phyloP scores from a whole-genome alignment of 768 basidiomycete species.

The Pleurotus platypus region DNA sequence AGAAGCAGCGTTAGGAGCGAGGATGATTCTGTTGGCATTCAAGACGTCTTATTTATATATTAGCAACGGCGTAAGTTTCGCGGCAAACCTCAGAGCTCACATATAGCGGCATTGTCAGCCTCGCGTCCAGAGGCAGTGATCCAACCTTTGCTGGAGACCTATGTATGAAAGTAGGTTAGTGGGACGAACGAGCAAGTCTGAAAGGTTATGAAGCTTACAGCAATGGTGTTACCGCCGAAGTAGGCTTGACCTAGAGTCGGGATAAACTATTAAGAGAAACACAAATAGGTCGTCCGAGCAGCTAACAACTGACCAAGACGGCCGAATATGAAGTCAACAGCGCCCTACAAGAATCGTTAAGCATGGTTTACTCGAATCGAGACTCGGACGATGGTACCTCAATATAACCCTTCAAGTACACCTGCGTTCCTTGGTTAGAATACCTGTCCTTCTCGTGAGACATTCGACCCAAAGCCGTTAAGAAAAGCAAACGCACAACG shows the following conservation, averaged over 20 bases:
- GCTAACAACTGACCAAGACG: constrained; percentile 15
- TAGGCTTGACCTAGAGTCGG: constrained; percentile 30
- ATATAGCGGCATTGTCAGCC: constrained; percentile 40
- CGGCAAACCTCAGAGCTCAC: constrained; percentile 25
- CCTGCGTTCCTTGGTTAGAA: constrained; percentile 43
- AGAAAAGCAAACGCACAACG: constrained; percentile 24
- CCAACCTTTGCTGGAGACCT: constrained; percentile 35
- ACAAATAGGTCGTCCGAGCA: neutral
- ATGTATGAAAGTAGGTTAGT: neutral
- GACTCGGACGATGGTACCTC: constrained; percentile 25
- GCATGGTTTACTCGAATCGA: neutral
- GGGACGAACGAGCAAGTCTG: neutral
- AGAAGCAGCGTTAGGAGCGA: constrained; percentile 34
- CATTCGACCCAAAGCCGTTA: neutral
- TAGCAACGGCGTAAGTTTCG: neutral
- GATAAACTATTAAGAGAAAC: neutral
- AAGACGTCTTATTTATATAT: constrained; percentile 32
- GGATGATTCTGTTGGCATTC: constrained; percentile 39
- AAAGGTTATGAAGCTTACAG: constrained; percentile 7
- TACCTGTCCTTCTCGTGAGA: neutral
- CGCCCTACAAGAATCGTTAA: constrained; percentile 28
- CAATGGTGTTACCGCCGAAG: constrained; percentile 48
- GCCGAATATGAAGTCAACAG: constrained; percentile 50
- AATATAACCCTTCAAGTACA: constrained; percentile 44
- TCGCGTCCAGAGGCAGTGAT: constrained; percentile 47